Evolutionary conservation across 805 yeast species (phyloP), one percentile per base, ranked within the genome.

Genomic region (Nakazawaea holstii): DNA sequence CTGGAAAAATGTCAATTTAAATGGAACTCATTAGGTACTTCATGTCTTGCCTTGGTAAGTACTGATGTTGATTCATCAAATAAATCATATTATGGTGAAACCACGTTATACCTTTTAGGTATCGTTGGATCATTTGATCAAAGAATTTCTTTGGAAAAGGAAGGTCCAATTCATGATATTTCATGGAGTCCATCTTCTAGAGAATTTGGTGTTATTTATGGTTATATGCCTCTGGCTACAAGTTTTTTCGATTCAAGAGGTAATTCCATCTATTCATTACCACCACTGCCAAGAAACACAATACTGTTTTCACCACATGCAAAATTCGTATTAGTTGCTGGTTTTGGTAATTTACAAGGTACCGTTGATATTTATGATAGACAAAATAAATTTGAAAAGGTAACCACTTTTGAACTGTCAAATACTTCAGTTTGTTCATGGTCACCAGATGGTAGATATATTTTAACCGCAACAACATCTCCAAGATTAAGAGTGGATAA

Each of bases 331-430:
- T 72, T 94, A 51, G 92, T 91, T 52, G 98, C 97, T 8, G 99
- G 99, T 3, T 94, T 94, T 67, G 99, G 99, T 58, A 94, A 94
- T 67, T 77, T 94, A 64, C 97, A 92, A 70, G 99, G 99, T 52
- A 81, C 91, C 13, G 95, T 94, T 49, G 98, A 95, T 64, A 84
- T 94, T 52, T 82, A 90, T 62, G 99, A 94, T 70, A 86, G 97
- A 62, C 88, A 82, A 64, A 82, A 84, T 61, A 85, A 87, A 66
- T 92, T 90, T 65, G 69, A 74, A 48, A 87, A 87, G 64, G 79
- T 94, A 45, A 74, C 90, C 17, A 76, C 87, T 15, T 85, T 94
- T 59, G 87, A 88, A 60, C 99, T 98, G 11, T 70, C 96, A 39
- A 95, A 94, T 70, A 90, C 98, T 13, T 84, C 95, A n/a, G 95